Conservation (phyloP, 768 basidiomycete genomes). For the Mycena sanguinolenta region DNA sequence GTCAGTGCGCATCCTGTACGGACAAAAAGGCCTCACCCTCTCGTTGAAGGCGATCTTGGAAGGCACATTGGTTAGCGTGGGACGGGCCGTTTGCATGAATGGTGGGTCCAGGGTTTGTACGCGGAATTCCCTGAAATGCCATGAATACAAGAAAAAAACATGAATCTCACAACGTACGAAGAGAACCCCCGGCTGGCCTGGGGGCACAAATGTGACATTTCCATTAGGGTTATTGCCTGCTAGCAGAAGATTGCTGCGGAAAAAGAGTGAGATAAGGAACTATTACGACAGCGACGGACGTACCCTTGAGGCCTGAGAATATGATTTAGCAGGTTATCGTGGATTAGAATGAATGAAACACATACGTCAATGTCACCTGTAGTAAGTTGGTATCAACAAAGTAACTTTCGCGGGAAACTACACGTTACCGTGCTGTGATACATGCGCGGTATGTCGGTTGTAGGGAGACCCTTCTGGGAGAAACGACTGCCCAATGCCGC, state of each 20-base stretch:
- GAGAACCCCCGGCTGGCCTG: slow-evolving; percentile 36
- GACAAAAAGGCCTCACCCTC: background rate
- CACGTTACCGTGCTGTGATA: slow-evolving; percentile 21
- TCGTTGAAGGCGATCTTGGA: slow-evolving; percentile 45
- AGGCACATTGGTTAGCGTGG: slow-evolving; percentile 41
- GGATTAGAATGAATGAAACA: background rate
- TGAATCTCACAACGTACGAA: slow-evolving; percentile 17
- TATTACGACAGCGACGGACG: background rate
- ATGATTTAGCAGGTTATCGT: background rate
- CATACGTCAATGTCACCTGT: background rate
- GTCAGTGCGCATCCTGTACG: background rate
- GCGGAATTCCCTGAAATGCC: slow-evolving; percentile 43
- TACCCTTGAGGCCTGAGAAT: slow-evolving; percentile 27
- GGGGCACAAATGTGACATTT: slow-evolving; percentile 22
- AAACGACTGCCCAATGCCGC: slow-evolving; percentile 50
- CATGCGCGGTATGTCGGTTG: slow-evolving; percentile 29
- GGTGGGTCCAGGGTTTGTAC: slow-evolving; percentile 48
- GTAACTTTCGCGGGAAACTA: background rate
- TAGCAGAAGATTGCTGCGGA: slow-evolving; percentile 32
- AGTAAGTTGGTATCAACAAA: background rate
- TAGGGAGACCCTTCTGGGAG: slow-evolving; percentile 49
- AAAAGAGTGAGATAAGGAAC: background rate
- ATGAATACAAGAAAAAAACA: background rate
- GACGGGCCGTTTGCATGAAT: slow-evolving; percentile 45
- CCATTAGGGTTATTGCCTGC: slow-evolving; percentile 35